Evolutionary conservation across 768 basidiomycete species (phyloP), one percentile per base, ranked within the genome.

Genomic region (Chalciporus piperatus): DNA sequence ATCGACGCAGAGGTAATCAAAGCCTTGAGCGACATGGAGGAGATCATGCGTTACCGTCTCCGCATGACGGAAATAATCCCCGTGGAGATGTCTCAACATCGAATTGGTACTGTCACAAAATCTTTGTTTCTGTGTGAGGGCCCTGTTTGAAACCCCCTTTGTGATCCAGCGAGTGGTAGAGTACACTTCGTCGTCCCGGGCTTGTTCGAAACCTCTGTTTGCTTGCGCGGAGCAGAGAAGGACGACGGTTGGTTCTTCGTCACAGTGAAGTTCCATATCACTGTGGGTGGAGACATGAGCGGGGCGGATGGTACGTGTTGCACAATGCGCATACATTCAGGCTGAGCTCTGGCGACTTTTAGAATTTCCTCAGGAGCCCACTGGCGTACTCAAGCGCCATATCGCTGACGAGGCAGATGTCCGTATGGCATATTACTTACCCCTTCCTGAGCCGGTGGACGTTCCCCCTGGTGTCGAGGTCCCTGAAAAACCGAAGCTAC

Each of bases 241-340:
- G 74, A 79, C 41, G 88, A 90, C 54, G 83, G 85, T 2, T 97
- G 93, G 93, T 94, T 94, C 68, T 86, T 92, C 56, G 84, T 89
- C 19, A 72, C 81, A 51, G 85, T 87, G 0, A 84, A 87, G 60
- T 92, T 92, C 60, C 72, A 86, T 25, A 80, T 92, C 40, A 82
- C 71, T 28, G 77, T 90, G 6, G 84, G 85, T 14, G 89, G 89
- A 12, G 89, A 89, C 63, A 71, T 82, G 37, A 87, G 85, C 32
- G 82, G 82, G 12, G 71, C 83, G 50, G 84, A 90, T 78, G 87
- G 89, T 85, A 56, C 19, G 60, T 53, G 10, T 25, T 16, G 19
- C 17, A 27, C 32, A 32, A 20, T 11, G 13, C 37, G 23, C 17
- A 13, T 40, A 8, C 19, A 16, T 43, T 49, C 41, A 45, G 44